Evolutionary conservation across 1,284 basidiomycete species (phyloP), one percentile per base, ranked within the genome.

Genomic region (Pseudozyma hubeiensis): DNA sequence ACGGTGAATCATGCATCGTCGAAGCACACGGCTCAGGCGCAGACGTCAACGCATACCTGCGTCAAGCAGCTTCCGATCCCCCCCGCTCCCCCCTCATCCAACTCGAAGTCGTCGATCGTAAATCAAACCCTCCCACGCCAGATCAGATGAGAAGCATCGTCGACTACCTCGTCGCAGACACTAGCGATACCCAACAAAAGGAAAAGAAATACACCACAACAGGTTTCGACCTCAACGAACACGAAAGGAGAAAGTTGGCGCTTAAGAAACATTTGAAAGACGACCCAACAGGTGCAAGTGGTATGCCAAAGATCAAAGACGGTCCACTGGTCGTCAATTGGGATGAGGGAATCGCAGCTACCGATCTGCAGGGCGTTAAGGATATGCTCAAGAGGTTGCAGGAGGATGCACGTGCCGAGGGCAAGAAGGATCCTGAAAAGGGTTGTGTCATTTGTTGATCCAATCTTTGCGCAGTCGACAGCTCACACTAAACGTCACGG

Each of bases 311-410:
- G 47, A 65, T 74, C 62, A 69, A 74, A 34, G 65, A 68, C 7
- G 71, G 71, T 7, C 71, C 71, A 7, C 35, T 74, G 16, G 65
- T 74, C 4, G 66, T 74, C 40, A 69, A 69, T 40, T 74, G 71
- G 71, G 71, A 74, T 33, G 52, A 65, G 17, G 71, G 71, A 0
- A n/a, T 17, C 3, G 71, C 71, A 2, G 53, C 71, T 4, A 74
- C 65, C 7, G 24, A 17, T 10, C 4, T 74, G 3, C 53, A 74
- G 14, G 71, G 71, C 13, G 71, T 74, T 0, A 60, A 62, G 24
- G 19, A 52, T 1, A 74, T 74, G 62, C 16, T 74, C 19, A 17
- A 41, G n/a, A 43, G 59, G 0, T n/a, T 65, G 9, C 17, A 64
- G 16, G 7, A 45, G 17, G 9, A 33, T 48, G 43, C 8, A 2